Conservation (phyloP, 2,329 filamentous ascomycete genomes). For the Magnaporthiopsis rhizophila region DNA sequence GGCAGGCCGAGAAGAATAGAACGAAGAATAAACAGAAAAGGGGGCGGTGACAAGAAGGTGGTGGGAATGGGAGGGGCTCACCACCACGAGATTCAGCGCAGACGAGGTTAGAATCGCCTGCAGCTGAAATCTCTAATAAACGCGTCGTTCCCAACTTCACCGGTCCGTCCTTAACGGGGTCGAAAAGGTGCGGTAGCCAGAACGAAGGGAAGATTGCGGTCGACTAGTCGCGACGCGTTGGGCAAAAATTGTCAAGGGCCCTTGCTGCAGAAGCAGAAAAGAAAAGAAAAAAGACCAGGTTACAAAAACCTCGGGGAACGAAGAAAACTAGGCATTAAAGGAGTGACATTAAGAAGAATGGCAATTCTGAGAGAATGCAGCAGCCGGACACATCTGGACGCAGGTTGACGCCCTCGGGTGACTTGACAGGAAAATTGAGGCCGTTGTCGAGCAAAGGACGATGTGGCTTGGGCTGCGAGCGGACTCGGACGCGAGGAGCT, state of each 20-base stretch:
- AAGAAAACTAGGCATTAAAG: constrained; percentile 13
- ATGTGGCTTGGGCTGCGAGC: not conserved
- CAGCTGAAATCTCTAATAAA: constrained; percentile 42
- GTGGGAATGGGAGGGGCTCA: constrained; percentile 23
- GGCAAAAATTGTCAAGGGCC: constrained; percentile 4
- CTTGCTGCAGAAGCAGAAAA: not conserved
- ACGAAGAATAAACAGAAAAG: not conserved
- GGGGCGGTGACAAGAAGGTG: not conserved
- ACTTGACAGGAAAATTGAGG: not conserved
- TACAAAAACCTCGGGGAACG: not conserved
- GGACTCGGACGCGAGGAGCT: constrained; percentile 4
- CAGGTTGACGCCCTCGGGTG: not conserved
- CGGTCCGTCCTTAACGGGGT: not conserved
- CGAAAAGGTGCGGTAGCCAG: constrained; percentile 9
- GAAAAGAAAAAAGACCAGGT: not conserved
- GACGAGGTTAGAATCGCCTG: constrained; percentile 52
- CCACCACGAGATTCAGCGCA: constrained; percentile 52
- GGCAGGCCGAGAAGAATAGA: not conserved
- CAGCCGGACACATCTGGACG: constrained; percentile 13
- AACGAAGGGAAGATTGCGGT: constrained; percentile 6
- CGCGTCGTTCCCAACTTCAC: constrained; percentile 4
- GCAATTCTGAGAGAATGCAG: constrained; percentile 7
- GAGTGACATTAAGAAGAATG: constrained; percentile 14
- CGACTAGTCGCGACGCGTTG: constrained; percentile 10
- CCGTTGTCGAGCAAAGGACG: not conserved